Base-by-base conservation (phyloP, 2,329 filamentous ascomycete genomes). In the Paecilomyces sp. region DNA sequence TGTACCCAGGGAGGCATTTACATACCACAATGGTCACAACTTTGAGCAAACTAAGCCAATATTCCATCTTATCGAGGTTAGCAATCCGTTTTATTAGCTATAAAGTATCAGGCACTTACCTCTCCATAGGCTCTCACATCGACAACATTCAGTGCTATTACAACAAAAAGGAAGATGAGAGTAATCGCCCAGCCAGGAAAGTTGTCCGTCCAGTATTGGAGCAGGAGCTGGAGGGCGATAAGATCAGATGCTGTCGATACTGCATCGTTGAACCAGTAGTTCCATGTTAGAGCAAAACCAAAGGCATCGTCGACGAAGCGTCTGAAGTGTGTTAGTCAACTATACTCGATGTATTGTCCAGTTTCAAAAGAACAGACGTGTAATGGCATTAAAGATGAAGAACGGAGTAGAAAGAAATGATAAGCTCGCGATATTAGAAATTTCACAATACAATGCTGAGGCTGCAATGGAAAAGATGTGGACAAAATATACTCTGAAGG, bases 251-350 rank as follows among this genome's bases (percentile, higher is more conserved):
- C 85, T 1, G 81, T 84, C 0, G 79, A 81, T 0, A 85, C 81
- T 1, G 85, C 85, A 71, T 88, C 84, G 68, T 88, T 87, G 66
- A 87, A 86, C 85, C 85, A 88, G 62, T 78, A 77, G 58, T 78
- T 77, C 77, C 77, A 79, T 7, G 75, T 78, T 25, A 78, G 63
- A 22, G 76, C 75, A 60, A 79, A 79, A 0, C 76, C 77, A 54
- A 77, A 66, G 2, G 76, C 74, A 63, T 77, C 75, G 61, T 79
- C 76, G 18, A 79, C 75, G 52, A 77, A 79, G 1, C 75, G 73
- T 55, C 74, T 77, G n/a, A 15, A 22, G 36, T 47, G n/a, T 3
- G 5, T 47, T 18, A 47, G 36, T 47, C 1, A 18, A 47, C n/a
- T 3, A 8, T 22, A 47, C 8, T 5, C 7, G 4, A 9, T 8